Evolutionary conservation across 371 early-diverging fungal species (phyloP), one percentile per base, ranked within the genome.

Genomic region (Globomyces sp.): DNA sequence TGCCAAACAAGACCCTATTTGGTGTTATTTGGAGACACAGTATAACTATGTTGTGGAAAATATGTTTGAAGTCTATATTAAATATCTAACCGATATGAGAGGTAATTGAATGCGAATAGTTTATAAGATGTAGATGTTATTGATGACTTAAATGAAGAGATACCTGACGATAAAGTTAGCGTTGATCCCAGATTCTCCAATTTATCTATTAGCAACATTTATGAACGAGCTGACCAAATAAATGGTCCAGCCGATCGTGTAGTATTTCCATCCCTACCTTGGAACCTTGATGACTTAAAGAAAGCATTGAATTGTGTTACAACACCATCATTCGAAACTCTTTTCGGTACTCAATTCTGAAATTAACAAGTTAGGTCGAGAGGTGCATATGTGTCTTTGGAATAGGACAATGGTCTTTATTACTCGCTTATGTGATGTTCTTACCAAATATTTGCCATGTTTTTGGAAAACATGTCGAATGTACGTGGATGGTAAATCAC

Each of bases 391-490:
- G 41, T 44, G 57, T 59, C 72, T 81, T 9, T 93, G 94, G 92
- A 84, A 86, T 48, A 83, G 89, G 0, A 89, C 84, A 4, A 69
- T 83, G 2, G 80, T 82, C 0, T 77, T 91, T 8, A 87, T 92
- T 37, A 87, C 90, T 70, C 81, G 85, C 0, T 77, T 92, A 2
- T 92, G 92, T 1, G 84, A 87, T 43, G 74, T 91, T 2, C 69
- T 96, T 24, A 65, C 86, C n/a, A 84, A 86, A 8, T 83, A 87
- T 49, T 70, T 96, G 64, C 95, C 94, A n/a, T 93, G 92, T 65
- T 95, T 96, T 77, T 95, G 97, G 93, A 86, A 89, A 71, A 70
- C 94, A 1, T 89, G 92, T 44, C 85, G 84, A 58, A 85, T 92
- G 1, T 95, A 86, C 68, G 89, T 90, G 69, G 95, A 94, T 55